A percentile compares a stretch with the other conserved stretches of the same genome.
Evolutionary conservation across 164 flowering plant species (phyloP).

Genomic region (Chloranthus sessilifolius): DNA sequence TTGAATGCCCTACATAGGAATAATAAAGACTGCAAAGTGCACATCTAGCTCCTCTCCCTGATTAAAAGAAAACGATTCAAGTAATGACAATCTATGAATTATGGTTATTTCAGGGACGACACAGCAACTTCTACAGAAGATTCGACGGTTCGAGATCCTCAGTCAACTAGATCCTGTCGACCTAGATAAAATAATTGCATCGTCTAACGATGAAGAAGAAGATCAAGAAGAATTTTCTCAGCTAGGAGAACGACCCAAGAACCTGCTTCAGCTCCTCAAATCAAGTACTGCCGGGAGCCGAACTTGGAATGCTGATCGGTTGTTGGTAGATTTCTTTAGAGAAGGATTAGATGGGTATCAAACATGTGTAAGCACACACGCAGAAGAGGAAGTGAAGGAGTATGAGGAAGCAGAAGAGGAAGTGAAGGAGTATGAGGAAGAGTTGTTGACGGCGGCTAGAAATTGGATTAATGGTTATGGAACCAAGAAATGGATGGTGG

Average conservation of each 20-base stretch:
- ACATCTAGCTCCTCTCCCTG: too few relatives aligned
- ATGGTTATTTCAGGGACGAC: conserved; percentile 25
- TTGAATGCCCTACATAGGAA: too few relatives aligned
- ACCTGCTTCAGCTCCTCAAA: conserved; percentile 31
- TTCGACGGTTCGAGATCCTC: conserved; percentile 34
- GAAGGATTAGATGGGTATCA: conserved; percentile 22
- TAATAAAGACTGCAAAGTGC: too few relatives aligned
- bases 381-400: background rate
- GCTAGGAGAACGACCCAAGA: conserved; percentile 17
- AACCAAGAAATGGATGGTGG: conserved; percentile 32
- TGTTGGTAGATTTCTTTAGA: conserved; percentile 46
- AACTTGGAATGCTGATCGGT: conserved; percentile 14
- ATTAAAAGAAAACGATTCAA: too few relatives aligned
- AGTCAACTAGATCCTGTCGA: conserved; percentile 47
- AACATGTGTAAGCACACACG: too few relatives aligned
- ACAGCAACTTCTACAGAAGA: conserved; percentile 39
- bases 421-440: conserved; percentile 1
- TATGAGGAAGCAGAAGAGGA: background rate
- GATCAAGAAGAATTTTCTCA: conserved; percentile 3
- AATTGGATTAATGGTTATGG: conserved; percentile 44
- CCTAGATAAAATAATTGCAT: conserved; percentile 35
- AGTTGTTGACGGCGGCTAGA: conserved; percentile 29
- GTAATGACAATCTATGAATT: background rate
- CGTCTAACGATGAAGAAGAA: conserved; percentile 9
- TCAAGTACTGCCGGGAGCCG: conserved; percentile 6